These are phyloP conservation scores for Xylaria scruposa DNA, from an alignment of 495 filamentous ascomycete genomes.

Conservation along the genomic window DNA sequence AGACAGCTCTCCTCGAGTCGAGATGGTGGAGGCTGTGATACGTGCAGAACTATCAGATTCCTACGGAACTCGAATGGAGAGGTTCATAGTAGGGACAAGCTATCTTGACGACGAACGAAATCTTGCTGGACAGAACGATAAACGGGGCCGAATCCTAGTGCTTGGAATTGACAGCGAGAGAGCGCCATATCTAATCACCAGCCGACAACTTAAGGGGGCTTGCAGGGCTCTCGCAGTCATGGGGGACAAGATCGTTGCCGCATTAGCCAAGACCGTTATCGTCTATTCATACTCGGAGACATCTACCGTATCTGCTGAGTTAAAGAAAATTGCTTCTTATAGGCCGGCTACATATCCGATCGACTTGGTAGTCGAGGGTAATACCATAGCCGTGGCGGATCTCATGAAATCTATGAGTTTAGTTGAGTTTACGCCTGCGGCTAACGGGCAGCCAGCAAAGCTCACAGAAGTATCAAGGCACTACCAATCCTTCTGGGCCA, in stretches of 20 bases:
- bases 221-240: conserved; percentile 80
- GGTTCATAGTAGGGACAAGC: conserved; percentile 88
- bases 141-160: conserved; percentile 79
- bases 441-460: conserved; percentile 48
- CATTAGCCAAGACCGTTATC: conserved; percentile 83
- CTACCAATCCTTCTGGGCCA: conserved; percentile 80
- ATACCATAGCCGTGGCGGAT: conserved; percentile 84
- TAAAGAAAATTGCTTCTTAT: conserved; percentile 75
- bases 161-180: conserved; percentile 80
- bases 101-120: conserved; percentile 66
- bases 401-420: conserved; percentile 92
- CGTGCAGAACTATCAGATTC: conserved; percentile 73
- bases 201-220: conserved; percentile 70
- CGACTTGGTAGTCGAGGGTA: conserved; percentile 73
- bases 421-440: conserved; percentile 65
- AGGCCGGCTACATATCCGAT: conserved; percentile 85
- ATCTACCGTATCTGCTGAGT: conserved; percentile 53
- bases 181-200: conserved; percentile 69
- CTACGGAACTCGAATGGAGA: conserved; percentile 69
- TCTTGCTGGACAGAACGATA: conserved; percentile 40
- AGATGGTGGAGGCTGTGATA: conserved; percentile 85
- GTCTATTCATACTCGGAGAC: conserved; percentile 62
- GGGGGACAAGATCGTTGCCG: conserved; percentile 81
- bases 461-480: conserved; percentile 81
- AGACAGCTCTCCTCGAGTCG: conserved; percentile 63